A percentile compares a stretch with the other conserved stretches of the same genome.
These are phyloP conservation scores for Luffa acutangula DNA, from an alignment of 306 rosid genomes.

Conservation along the genomic window DNA sequence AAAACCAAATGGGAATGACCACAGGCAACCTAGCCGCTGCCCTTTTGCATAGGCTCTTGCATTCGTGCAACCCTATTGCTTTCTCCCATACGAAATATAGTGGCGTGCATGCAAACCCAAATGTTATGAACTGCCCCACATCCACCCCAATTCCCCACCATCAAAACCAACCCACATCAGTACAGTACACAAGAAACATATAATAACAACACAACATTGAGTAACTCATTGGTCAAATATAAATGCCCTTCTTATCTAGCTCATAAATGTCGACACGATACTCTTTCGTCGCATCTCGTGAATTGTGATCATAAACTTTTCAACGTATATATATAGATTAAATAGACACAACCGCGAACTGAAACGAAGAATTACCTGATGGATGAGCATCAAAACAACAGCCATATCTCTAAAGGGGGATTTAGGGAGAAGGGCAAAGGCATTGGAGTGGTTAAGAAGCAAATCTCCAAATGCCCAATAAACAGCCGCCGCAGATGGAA, in stretches of 20 bases:
- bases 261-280: too few relatives aligned
- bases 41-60: conserved; percentile 82
- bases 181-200: background rate
- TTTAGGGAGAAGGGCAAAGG: conserved; percentile 81
- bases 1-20: conserved; percentile 87
- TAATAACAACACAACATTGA: background rate
- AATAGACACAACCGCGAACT: too few relatives aligned
- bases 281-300: too few relatives aligned
- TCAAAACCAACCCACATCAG: background rate
- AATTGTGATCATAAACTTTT: too few relatives aligned
- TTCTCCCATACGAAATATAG: conserved; percentile 96
- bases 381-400: conserved; percentile 88
- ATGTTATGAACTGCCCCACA: conserved; percentile 63
- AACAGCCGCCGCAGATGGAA: conserved; percentile 87
- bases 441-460: conserved; percentile 92
- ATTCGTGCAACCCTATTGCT: conserved; percentile 69
- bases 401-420: conserved; percentile 79
- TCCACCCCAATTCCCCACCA: background rate
- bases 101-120: conserved; percentile 97
- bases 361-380: conserved; percentile 33
- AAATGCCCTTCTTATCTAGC: too few relatives aligned
- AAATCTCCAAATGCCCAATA: conserved; percentile 99
- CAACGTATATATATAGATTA: too few relatives aligned
- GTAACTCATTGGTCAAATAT: background rate
- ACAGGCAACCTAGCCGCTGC: conserved; percentile 86